Percentiles rank a stretch among this genome's conserved stretches.
phyloP scores from a whole-genome alignment of 768 basidiomycete genomes.

The Leccinum disarticulatum region DNA sequence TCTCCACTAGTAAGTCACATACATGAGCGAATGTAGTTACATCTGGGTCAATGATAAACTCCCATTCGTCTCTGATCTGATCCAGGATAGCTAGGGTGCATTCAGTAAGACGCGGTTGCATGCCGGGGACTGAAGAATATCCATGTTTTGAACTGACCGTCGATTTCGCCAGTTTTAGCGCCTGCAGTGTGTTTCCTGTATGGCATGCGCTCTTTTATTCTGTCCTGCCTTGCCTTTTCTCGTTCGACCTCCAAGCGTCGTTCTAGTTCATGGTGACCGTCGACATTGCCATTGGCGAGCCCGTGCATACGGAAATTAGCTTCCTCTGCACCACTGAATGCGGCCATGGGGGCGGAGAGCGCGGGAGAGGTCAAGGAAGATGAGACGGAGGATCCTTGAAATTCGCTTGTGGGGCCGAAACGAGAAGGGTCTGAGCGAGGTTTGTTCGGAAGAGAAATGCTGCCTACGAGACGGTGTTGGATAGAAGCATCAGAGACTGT shows the following conservation, averaged over 20 bases:
- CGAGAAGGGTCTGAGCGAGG: slow-evolving; percentile 19
- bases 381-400: slow-evolving; percentile 21
- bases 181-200: slow-evolving; percentile 52
- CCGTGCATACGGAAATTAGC: slow-evolving; percentile 53
- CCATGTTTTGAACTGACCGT: slow-evolving; percentile 54
- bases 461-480: slow-evolving; percentile 33
- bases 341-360: slow-evolving; percentile 58
- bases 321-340: slow-evolving; percentile 59
- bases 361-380: slow-evolving; percentile 44
- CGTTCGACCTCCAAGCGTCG: slow-evolving; percentile 60
- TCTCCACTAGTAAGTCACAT: slow-evolving; percentile 2
- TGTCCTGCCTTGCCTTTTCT: slow-evolving; percentile 65
- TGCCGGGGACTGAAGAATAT: not conserved
- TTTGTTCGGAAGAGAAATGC: slow-evolving; percentile 18
- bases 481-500: slow-evolving; percentile 45
- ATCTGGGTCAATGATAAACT: slow-evolving; percentile 79
- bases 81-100: slow-evolving; percentile 66
- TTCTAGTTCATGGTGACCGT: slow-evolving; percentile 56
- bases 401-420: slow-evolving; percentile 15
- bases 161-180: slow-evolving; percentile 76
- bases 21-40: slow-evolving; percentile 41
- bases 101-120: slow-evolving; percentile 3
- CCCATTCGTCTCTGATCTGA: slow-evolving; percentile 88
- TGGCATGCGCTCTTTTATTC: slow-evolving; percentile 67
- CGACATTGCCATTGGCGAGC: slow-evolving; percentile 51